Evolutionary conservation across 805 yeast species (phyloP), one percentile per base, ranked within the genome.

Genomic region (Yamadazyma ubonensis): DNA sequence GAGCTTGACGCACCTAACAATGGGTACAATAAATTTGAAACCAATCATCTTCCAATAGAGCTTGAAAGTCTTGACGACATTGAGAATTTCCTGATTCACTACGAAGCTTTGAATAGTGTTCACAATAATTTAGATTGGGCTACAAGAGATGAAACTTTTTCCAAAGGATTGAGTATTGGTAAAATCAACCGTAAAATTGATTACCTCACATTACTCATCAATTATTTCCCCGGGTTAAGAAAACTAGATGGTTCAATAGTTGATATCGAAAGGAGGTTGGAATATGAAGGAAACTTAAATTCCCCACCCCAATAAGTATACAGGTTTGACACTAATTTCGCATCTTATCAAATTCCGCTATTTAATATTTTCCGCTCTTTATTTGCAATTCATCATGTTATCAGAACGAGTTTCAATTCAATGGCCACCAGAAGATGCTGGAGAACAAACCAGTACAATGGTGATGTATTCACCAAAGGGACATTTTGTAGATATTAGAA

Each of bases 391-490:
- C 7, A 28, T 15, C 55, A 55, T 62, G 26, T 45, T 76, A 17
- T 73, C 80, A 0, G 69, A 71, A 1, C 62, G 84, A 55, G 45
- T 74, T 8, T 67, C 76, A 9, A 62, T 78, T n/a, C 75, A 71
- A 55, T 78, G 83, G 83, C 63, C 63, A 18, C 71, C 75, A 0
- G 59, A 52, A 1, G 51, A 45, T 6, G 61, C 73, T 4, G 47
- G 50, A 3, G 84, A 78, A 44, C 50, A 52, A 23, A 69, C 83
- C 6, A 51, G 57, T 32, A 78, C 83, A 0, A 45, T 76, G 50
- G 82, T 76, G 3, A 48, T 75, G 10, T 62, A 71, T 2, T 62
- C 81, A 0, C 69, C 73, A 2, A 46, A 54, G 1, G 64, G 62
- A 2, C 65, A 67, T 42, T 78, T 70, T 50, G 76, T 76, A 11